These are phyloP conservation scores for Syzygium aqueum DNA, from an alignment of 345 rosid species.

Conservation along the genomic window DNA sequence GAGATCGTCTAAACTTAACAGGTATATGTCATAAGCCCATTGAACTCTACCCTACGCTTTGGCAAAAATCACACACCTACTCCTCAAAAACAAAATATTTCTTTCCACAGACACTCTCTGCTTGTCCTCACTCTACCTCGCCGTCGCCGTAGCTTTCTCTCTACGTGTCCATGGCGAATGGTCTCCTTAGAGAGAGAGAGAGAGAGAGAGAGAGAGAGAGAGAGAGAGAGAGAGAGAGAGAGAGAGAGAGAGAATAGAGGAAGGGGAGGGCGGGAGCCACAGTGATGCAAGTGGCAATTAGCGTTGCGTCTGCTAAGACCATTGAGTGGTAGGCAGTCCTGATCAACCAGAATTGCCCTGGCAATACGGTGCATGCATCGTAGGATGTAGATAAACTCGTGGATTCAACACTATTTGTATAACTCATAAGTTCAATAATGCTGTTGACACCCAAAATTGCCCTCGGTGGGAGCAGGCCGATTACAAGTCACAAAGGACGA, in stretches of 20 bases:
- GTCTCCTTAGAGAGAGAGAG: too few species aligned
- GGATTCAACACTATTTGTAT: neutral
- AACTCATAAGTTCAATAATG: too few species aligned
- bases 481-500: too few species aligned
- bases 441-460: too few species aligned
- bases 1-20: neutral
- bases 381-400: neutral
- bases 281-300: neutral
- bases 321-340: neutral
- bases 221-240: too few species aligned
- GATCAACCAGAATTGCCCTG: neutral
- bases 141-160: neutral
- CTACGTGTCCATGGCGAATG: neutral
- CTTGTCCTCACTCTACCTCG: neutral
- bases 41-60: neutral
- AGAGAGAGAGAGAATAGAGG: too few species aligned
- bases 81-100: neutral
- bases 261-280: neutral
- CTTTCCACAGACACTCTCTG: neutral
- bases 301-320: neutral
- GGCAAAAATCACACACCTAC: neutral
- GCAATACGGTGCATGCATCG: neutral
- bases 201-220: neutral
- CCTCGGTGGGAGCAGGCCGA: too few species aligned
- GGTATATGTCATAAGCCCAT: neutral